A percentile compares a stretch with the other conserved stretches of the same genome.
These are phyloP conservation scores for Allomyces arbusculus DNA, from an alignment of 192 early-diverging fungal genomes.

Conservation along the genomic window DNA sequence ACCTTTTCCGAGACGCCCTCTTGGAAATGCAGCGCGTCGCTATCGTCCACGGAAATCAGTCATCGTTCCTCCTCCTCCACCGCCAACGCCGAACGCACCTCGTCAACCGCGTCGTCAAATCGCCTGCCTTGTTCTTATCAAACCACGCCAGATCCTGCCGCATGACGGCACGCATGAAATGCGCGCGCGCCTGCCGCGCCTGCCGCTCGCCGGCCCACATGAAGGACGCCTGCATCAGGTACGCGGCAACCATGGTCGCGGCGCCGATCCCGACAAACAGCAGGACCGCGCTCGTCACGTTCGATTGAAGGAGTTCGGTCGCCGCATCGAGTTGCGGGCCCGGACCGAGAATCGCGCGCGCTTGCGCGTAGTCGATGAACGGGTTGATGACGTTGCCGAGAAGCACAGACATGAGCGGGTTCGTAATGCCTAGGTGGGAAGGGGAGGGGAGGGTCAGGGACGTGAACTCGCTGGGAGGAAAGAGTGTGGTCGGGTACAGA, in stretches of 20 bases:
- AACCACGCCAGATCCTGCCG: conserved; percentile 81
- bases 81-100: conserved; percentile 8
- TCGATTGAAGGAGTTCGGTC: conserved; percentile 1
- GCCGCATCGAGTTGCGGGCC: neutral
- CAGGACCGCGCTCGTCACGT: conserved; percentile 9
- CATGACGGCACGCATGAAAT: conserved; percentile 55
- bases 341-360: neutral
- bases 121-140: conserved; percentile 51
- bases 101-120: conserved; percentile 58
- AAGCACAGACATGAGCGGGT: conserved; percentile 10
- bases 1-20: conserved; percentile 76
- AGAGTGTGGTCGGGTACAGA: conserved; percentile 12
- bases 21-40: conserved; percentile 65
- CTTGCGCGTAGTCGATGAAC: conserved; percentile 11
- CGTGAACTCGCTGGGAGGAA: no score
- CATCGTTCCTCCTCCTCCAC: no score
- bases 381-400: conserved; percentile 13
- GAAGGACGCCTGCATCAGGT: conserved; percentile 35
- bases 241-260: conserved; percentile 29
- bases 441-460: no score
- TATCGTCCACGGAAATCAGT: neutral
- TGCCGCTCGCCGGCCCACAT: conserved; percentile 29
- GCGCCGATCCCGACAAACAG: conserved; percentile 36
- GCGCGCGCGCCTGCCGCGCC: conserved; percentile 47
- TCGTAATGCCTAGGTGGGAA: no score